Percentiles rank a stretch among this genome's conserved stretches.
phyloP scores from a whole-genome alignment of 192 early-diverging fungal genomes.

The Coemansia sp. region DNA sequence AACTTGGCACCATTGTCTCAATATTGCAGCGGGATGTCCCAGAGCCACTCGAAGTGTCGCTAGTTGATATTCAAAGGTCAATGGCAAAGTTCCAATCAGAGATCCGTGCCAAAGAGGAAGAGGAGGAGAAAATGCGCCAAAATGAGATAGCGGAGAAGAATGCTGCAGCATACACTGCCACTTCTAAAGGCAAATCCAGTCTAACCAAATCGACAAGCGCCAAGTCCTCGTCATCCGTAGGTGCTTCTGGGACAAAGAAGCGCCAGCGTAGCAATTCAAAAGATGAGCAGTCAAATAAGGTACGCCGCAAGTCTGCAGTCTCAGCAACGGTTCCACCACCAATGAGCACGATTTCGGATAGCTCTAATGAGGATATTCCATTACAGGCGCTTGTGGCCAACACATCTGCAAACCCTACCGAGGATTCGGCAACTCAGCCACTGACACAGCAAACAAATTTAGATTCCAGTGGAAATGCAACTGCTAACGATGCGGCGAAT shows the following conservation, averaged over 20 bases:
- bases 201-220: slow-evolving; percentile 5
- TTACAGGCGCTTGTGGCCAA: slow-evolving; percentile 21
- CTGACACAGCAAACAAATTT: background rate
- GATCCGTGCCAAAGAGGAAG: slow-evolving; percentile 30
- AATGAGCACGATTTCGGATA: slow-evolving; percentile 12
- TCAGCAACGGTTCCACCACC: slow-evolving; percentile 14
- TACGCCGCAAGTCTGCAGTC: slow-evolving; percentile 31
- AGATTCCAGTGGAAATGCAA: slow-evolving; percentile 1
- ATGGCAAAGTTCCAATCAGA: slow-evolving; percentile 39
- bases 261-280: slow-evolving; percentile 48
- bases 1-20: slow-evolving; percentile 23
- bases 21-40: slow-evolving; percentile 4
- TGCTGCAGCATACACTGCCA: background rate
- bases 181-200: background rate
- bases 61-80: slow-evolving; percentile 26
- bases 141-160: slow-evolving; percentile 8
- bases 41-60: slow-evolving; percentile 24
- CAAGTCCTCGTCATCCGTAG: slow-evolving; percentile 1
- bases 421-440: background rate
- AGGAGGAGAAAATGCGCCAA: slow-evolving; percentile 23
- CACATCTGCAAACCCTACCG: slow-evolving; percentile 1
- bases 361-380: slow-evolving; percentile 29
- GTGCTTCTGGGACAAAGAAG: slow-evolving; percentile 27
- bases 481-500: background rate
- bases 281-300: slow-evolving; percentile 30